Base-by-base conservation (phyloP, 257 asterid genomes). In the Lithospermum erythrorhizon region DNA sequence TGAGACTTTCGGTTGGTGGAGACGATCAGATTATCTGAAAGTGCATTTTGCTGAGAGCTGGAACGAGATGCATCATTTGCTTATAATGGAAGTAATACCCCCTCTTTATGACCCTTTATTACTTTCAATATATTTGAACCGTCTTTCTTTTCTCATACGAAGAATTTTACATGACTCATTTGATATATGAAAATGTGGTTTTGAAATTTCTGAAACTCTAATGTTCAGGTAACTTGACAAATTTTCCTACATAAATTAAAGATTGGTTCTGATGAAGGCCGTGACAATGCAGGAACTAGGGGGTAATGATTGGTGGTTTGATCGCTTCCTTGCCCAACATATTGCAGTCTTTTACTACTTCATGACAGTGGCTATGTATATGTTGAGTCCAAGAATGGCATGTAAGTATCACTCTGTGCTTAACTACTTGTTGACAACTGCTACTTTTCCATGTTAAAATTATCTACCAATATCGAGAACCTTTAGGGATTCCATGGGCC, bases 21-120 rank as follows among this genome's bases (percentile, higher is more conserved):
- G 99, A 76, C 76, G 89, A 61, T 94, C 99, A 9, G 99, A 93
- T 74, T 93, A 93, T 79, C 67, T 93, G 83, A 83, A 93, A 74
- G 99, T 89, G 71, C 99, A 93, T 74, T 93, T 93, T 77, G 99
- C 99, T 49, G 99, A 93, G 80, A 93, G 99, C 81, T 93, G 97
- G 97, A 93, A 93, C 72, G 99, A 93, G 86, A 89, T 93, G 99
- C 99, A 93, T 73, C 99, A 93, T 83, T 80, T 93, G 64, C 99
- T 93, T 70, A 93, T 93, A 66, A 93, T 93, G 99, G 99, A 89
- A 77, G 99, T 86, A 84, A 80, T 72, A 64, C 57, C 63, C 67
- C 63, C 23, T 58, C 57, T 63, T 27, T 54, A 49, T 61, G 58
- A 68, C 55, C 66, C 64, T 29, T 51, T 67, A 61, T 37, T n/a